Conservation (phyloP, 345 rosid genomes). For the Murraya koenigii region DNA sequence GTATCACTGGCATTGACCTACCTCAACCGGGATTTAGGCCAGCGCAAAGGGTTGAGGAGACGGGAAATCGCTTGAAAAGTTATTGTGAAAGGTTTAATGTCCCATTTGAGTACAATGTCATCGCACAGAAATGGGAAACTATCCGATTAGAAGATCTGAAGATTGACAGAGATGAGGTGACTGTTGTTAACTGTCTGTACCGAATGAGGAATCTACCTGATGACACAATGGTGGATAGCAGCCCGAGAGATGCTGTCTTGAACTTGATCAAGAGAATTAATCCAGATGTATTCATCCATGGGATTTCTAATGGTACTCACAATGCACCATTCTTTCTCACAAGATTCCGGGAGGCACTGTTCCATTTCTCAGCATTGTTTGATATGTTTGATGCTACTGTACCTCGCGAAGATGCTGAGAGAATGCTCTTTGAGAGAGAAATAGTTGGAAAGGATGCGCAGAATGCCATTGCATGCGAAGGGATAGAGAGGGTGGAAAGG, state of each 20-base stretch:
- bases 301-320: slow-evolving; percentile 54
- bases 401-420: slow-evolving; percentile 45
- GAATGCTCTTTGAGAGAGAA: slow-evolving; percentile 61
- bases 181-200: slow-evolving; percentile 54
- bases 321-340: slow-evolving; percentile 71
- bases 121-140: slow-evolving; percentile 79
- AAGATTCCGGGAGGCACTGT: slow-evolving; percentile 67
- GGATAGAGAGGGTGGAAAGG: slow-evolving; percentile 61
- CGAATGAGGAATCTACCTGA: slow-evolving; percentile 62
- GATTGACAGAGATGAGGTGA: slow-evolving; percentile 50
- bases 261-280: slow-evolving; percentile 50
- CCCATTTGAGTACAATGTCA: slow-evolving; percentile 52
- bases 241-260: slow-evolving; percentile 64
- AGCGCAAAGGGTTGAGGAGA: slow-evolving; percentile 64
- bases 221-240: slow-evolving; percentile 48
- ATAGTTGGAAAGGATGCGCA: slow-evolving; percentile 47
- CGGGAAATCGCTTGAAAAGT: slow-evolving; percentile 52
- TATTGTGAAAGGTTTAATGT: slow-evolving; percentile 59
- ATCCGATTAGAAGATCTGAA: slow-evolving; percentile 59
- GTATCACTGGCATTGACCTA: slow-evolving; percentile 72
- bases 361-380: slow-evolving; percentile 60
- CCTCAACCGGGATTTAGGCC: slow-evolving; percentile 89
- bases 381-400: slow-evolving; percentile 60
- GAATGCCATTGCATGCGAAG: slow-evolving; percentile 77
- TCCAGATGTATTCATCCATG: slow-evolving; percentile 64